These are phyloP conservation scores for Verticillium alfalfae DNA, from an alignment of 2,329 filamentous ascomycete species.

Conservation along the genomic window DNA sequence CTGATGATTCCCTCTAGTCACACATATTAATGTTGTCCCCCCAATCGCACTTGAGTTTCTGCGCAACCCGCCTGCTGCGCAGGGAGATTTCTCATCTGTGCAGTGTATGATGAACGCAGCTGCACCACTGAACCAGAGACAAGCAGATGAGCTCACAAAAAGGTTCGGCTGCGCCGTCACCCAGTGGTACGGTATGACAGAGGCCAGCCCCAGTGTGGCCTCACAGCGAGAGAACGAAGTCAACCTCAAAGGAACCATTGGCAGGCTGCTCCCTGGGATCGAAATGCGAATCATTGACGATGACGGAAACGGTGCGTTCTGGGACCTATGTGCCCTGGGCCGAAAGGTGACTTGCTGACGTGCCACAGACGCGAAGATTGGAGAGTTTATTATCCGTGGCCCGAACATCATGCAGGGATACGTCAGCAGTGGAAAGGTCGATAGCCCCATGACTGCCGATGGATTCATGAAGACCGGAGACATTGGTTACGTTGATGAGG, in stretches of 20 bases:
- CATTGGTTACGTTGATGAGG: constrained; percentile 5
- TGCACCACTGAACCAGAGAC: constrained; percentile 8
- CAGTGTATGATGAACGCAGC: constrained; percentile 14
- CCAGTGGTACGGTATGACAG: constrained; percentile 12
- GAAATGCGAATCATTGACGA: constrained; percentile 7
- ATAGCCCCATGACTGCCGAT: neutral
- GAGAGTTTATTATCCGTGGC: constrained; percentile 6
- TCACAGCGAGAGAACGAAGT: constrained; percentile 6
- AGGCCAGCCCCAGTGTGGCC: constrained; percentile 8
- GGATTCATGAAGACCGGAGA: constrained; percentile 5
- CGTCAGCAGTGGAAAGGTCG: neutral
- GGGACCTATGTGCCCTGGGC: neutral
- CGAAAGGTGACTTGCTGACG: neutral
- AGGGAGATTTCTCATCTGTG: constrained; percentile 8
- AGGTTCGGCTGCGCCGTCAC: constrained; percentile 6
- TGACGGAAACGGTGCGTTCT: constrained; percentile 1
- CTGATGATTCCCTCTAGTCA: constrained; percentile 1
- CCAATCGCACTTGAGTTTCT: constrained; percentile 8
- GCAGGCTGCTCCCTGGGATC: constrained; percentile 3
- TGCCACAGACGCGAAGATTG: neutral
- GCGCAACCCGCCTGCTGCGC: neutral
- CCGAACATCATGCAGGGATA: constrained; percentile 8
- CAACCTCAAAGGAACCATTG: constrained; percentile 2
- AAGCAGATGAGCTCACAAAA: constrained; percentile 5
- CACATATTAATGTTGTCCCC: constrained; percentile 7